These are phyloP conservation scores for Boletus smithii DNA, from an alignment of 1,284 basidiomycete genomes.

Conservation along the genomic window DNA sequence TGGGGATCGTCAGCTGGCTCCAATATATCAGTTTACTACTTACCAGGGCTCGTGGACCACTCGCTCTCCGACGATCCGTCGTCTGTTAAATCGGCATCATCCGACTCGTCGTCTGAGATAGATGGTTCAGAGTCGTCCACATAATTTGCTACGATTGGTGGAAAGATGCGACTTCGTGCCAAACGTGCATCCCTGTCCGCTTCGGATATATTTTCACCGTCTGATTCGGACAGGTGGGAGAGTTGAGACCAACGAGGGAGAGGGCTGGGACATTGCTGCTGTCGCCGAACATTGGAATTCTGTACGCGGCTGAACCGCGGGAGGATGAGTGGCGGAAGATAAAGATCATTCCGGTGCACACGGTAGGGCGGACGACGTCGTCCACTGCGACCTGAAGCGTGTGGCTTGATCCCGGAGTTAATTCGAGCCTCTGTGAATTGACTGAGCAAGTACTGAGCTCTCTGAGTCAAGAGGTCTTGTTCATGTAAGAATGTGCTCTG, in stretches of 20 bases:
- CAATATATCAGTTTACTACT: conserved; percentile 3
- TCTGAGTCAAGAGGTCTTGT: conserved; percentile 68
- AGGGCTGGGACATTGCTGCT: conserved; percentile 9
- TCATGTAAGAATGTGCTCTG: conserved; percentile 69
- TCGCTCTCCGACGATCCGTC: conserved; percentile 51
- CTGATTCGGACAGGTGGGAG: conserved; percentile 56
- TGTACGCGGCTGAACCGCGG: conserved; percentile 30
- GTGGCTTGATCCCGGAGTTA: conserved; percentile 2
- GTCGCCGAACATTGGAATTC: conserved; percentile 4
- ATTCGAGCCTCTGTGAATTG: conserved; percentile 23
- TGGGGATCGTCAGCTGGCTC: conserved; percentile 10
- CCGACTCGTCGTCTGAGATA: conserved; percentile 73
- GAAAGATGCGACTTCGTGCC: conserved; percentile 55
- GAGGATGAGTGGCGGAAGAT: conserved; percentile 52
- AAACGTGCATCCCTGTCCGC: conserved; percentile 63
- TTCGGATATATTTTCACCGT: conserved; percentile 59
- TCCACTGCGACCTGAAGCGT: neutral
- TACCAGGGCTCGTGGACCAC: conserved; percentile 43
- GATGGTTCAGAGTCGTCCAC: conserved; percentile 47
- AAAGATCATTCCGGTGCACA: conserved; percentile 48
- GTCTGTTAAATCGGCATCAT: conserved; percentile 64
- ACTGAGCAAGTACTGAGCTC: conserved; percentile 59
- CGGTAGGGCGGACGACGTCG: conserved; percentile 22
- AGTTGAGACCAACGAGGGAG: conserved; percentile 26
- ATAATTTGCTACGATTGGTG: conserved; percentile 27